Evolutionary conservation across 2,329 filamentous ascomycete species (phyloP).

Genomic region (Fusarium sp.): DNA sequence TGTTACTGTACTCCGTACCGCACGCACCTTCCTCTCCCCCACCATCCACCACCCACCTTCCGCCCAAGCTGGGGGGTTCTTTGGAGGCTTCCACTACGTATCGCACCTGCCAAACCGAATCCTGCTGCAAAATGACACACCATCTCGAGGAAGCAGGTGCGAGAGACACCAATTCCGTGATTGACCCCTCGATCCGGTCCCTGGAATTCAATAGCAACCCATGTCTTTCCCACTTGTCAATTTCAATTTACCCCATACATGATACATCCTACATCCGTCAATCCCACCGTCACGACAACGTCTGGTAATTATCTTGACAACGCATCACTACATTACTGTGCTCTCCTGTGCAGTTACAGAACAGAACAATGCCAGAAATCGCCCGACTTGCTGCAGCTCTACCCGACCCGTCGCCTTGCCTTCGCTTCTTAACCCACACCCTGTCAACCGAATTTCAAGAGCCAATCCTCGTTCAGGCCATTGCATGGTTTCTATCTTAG

Average conservation of each 20-base stretch:
- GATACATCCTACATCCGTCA: constrained; percentile 17
- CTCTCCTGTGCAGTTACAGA: constrained; percentile 33
- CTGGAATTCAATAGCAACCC: constrained; percentile 32
- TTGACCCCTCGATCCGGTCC: constrained; percentile 37
- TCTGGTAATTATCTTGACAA: constrained; percentile 61
- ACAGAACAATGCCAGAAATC: constrained; percentile 33
- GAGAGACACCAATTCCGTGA: constrained; percentile 22
- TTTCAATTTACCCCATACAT: constrained; percentile 23
- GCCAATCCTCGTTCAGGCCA: constrained; percentile 40
- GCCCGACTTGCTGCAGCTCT: constrained; percentile 50
- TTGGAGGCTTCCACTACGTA: constrained; percentile 27
- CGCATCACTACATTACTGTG: constrained; percentile 59
- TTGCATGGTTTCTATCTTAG: constrained; percentile 36
- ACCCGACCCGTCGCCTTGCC: constrained; percentile 49
- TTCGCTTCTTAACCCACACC: constrained; percentile 41
- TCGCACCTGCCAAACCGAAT: constrained; percentile 21
- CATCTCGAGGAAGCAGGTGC: constrained; percentile 25
- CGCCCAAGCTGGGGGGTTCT: constrained; percentile 7
- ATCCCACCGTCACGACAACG: constrained; percentile 48
- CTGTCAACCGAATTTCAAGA: constrained; percentile 23
- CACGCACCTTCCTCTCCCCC: constrained; percentile 37
- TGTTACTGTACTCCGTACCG: constrained; percentile 27
- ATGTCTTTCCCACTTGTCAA: constrained; percentile 26
- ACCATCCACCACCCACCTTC: constrained; percentile 36
- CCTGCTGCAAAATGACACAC: constrained; percentile 28